Evolutionary conservation across 192 early-diverging fungal species (phyloP).

Genomic region (Linnemannia schmuckeri): DNA sequence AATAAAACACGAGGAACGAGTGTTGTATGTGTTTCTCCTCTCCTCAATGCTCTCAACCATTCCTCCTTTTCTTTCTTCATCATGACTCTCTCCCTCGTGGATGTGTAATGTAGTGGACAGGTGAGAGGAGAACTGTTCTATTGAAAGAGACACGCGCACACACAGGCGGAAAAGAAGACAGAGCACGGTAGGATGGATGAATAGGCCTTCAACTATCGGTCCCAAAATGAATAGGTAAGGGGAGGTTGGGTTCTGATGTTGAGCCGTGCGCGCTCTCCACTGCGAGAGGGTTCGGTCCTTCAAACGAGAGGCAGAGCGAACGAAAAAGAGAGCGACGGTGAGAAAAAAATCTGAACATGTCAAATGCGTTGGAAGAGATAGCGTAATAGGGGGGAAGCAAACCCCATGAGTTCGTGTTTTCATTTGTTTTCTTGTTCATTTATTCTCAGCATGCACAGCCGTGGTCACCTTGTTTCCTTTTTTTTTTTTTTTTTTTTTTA

Average conservation of each 20-base stretch:
- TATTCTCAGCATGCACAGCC: no score
- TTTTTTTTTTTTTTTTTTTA: no score
- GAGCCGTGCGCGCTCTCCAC: neutral
- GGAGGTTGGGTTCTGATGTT: neutral
- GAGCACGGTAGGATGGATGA: no score
- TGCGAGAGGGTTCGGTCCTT: neutral
- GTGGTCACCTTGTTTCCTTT: no score
- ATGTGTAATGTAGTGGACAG: neutral
- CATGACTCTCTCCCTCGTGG: neutral
- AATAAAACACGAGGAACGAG: neutral
- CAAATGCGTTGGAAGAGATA: neutral
- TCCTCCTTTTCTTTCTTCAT: neutral
- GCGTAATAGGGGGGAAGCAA: neutral
- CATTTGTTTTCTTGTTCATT: no score
- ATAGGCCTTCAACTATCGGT: neutral
- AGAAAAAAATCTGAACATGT: neutral
- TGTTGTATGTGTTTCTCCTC: neutral
- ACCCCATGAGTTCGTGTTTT: no score
- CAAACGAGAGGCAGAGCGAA: neutral
- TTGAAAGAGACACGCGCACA: neutral
- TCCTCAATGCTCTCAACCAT: neutral
- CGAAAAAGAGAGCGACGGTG: neutral
- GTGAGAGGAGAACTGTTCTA: neutral
- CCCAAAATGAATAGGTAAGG: neutral
- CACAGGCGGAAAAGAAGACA: neutral